These are phyloP conservation scores for Elsinoe australis DNA, from an alignment of 2,329 filamentous ascomycete species.

Conservation along the genomic window DNA sequence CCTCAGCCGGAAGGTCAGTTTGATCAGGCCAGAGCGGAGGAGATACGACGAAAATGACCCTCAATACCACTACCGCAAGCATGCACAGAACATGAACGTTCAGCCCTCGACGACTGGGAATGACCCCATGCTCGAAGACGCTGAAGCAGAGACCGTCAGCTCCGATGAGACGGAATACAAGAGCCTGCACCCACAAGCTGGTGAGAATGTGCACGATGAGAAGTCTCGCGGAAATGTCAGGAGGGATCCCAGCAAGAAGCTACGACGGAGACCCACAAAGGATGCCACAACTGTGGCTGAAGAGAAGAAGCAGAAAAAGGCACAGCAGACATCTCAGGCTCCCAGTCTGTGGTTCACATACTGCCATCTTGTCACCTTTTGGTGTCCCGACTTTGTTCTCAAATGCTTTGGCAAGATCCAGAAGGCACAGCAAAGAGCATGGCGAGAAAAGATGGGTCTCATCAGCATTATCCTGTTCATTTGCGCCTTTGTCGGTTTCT, in stretches of 20 bases:
- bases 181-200: slow-evolving; percentile 34
- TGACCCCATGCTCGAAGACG: slow-evolving; percentile 70
- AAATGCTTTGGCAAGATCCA: slow-evolving; percentile 77
- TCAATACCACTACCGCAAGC: slow-evolving; percentile 91
- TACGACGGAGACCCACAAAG: slow-evolving; percentile 56
- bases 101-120: slow-evolving; percentile 87
- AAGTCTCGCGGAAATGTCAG: slow-evolving; percentile 31
- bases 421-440: slow-evolving; percentile 82
- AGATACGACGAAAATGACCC: slow-evolving; percentile 80
- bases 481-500: slow-evolving; percentile 81
- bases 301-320: slow-evolving; percentile 49
- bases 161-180: slow-evolving; percentile 57
- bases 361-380: slow-evolving; percentile 88
- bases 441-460: slow-evolving; percentile 96
- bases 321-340: slow-evolving; percentile 59
- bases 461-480: slow-evolving; percentile 88
- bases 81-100: slow-evolving; percentile 86
- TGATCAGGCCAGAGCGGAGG: slow-evolving; percentile 82
- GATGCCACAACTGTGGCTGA: slow-evolving; percentile 52
- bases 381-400: slow-evolving; percentile 79
- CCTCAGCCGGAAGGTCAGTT: slow-evolving; percentile 68
- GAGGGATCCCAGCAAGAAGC: slow-evolving; percentile 27
- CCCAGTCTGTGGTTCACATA: slow-evolving; percentile 93
- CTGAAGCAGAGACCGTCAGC: slow-evolving; percentile 46
- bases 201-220: slow-evolving; percentile 23